phyloP scores from a whole-genome alignment of 2,329 filamentous ascomycete species.

The Aspergillus ochraceoroseus region DNA sequence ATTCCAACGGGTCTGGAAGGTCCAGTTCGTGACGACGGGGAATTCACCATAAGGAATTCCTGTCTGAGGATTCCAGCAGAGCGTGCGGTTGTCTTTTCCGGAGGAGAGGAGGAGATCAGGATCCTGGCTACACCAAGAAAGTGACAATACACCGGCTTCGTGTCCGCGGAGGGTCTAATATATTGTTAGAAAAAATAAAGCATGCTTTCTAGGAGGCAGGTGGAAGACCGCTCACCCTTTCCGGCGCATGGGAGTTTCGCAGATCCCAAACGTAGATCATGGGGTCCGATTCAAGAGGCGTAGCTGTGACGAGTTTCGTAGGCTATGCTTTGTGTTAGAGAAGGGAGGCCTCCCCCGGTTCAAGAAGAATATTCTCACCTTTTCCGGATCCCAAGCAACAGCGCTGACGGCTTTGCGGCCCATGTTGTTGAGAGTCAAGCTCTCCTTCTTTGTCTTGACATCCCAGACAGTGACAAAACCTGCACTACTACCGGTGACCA shows the following conservation, averaged over 20 bases:
- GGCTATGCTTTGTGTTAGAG: constrained; percentile 45
- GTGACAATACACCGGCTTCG: constrained; percentile 83
- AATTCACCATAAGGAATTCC: constrained; percentile 86
- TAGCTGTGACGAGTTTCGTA: constrained; percentile 89
- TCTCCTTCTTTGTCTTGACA: constrained; percentile 95
- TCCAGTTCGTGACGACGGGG: constrained; percentile 98
- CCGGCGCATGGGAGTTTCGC: constrained; percentile 90
- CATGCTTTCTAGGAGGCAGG: neutral
- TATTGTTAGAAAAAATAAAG: constrained; percentile 15
- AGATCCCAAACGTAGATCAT: constrained; percentile 92
- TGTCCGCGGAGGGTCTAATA: constrained; percentile 75
- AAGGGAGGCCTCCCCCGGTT: constrained; percentile 1
- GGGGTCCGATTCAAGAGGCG: constrained; percentile 80
- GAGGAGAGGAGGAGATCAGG: constrained; percentile 83
- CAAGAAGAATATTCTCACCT: constrained; percentile 43
- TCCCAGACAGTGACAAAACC: constrained; percentile 99
- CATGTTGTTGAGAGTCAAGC: constrained; percentile 81
- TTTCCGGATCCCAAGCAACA: constrained; percentile 95
- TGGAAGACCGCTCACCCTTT: constrained; percentile 47
- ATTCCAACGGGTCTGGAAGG: constrained; percentile 91
- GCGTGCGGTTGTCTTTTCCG: constrained; percentile 92
- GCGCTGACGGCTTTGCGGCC: constrained; percentile 91
- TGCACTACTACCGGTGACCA: constrained; percentile 86
- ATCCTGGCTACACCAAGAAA: constrained; percentile 94
- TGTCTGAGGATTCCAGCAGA: constrained; percentile 94